phyloP scores from a whole-genome alignment of 1,284 basidiomycete species.

The Melanopsichium pennsylvanicum region DNA sequence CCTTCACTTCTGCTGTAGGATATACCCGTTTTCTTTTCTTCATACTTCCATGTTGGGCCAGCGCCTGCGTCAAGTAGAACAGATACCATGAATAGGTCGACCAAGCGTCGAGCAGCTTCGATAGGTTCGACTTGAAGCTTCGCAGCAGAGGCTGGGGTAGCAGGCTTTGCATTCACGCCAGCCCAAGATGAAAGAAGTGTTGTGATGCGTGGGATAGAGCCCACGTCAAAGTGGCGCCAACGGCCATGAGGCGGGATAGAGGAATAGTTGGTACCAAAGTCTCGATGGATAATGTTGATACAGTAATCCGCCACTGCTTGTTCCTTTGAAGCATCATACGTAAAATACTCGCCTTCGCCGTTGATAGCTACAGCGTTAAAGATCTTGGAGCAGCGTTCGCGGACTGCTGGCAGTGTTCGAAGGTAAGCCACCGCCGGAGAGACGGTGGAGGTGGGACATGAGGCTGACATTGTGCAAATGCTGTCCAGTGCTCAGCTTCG shows the following conservation, averaged over 20 bases:
- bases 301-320: conserved; percentile 80
- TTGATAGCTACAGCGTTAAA: conserved; percentile 74
- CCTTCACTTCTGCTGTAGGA: conserved; percentile 83
- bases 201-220: conserved; percentile 44
- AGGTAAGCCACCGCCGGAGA: conserved; percentile 69
- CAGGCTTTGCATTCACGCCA: background rate
- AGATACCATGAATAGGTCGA: conserved; percentile 91
- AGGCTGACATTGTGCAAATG: background rate
- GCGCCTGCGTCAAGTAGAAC: conserved; percentile 94
- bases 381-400: conserved; percentile 81
- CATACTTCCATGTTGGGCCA: conserved; percentile 82
- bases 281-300: conserved; percentile 81
- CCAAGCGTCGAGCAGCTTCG: conserved; percentile 69
- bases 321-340: conserved; percentile 81
- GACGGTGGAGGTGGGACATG: background rate
- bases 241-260: conserved; percentile 88
- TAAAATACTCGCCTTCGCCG: conserved; percentile 81
- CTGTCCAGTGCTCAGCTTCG: too few species aligned
- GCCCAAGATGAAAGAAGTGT: conserved; percentile 42
- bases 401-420: conserved; percentile 83
- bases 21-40: conserved; percentile 72
- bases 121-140: conserved; percentile 13
- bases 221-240: conserved; percentile 78
- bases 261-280: conserved; percentile 78
- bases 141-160: background rate